Evolutionary conservation across 768 basidiomycete genomes (phyloP), one percentile per base, ranked within the genome.

Genomic region (Calvatia gigantea): DNA sequence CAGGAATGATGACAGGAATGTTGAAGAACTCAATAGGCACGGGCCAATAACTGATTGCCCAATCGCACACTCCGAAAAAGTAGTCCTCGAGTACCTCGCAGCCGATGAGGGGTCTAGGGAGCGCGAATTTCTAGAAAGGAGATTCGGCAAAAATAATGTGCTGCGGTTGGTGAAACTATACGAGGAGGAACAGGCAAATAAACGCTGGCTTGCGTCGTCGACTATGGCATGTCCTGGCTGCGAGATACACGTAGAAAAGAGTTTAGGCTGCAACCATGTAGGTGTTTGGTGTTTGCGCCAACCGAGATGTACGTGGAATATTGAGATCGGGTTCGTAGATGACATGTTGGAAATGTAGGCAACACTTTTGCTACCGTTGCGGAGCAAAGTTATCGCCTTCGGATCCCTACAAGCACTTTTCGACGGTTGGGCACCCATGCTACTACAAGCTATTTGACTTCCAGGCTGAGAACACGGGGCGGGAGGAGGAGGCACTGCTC

Each of bases 251-350:
- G 86, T 94, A 9, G 87, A 91, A 70, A 91, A 91, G 70, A 80
- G 76, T 15, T 61, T 78, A 57, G 93, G 93, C 1, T 95, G 94
- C 71, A 95, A 95, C 69, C 94, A 96, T 71, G 92, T 93, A 73
- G 58, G 86, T 73, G 57, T 21, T 51, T 41, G 43, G 47, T 37
- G 38, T 51, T 48, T n/a, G 56, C 63, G 31, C 25, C 35, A 45
- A 39, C 32, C 61, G 51, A 62, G 19, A 56, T 55, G 45, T 57
- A 51, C 7, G 39, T 58, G 11, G n/a, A 37, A n/a, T 12, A 50
- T 33, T 38, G 38, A 33, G 33, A 45, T 47, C n/a, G n/a, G n/a
- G n/a, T n/a, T 37, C 19, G 33, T 57, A 90, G 89, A 91, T 91
- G 89, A 87, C 81, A 6, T 92, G 87, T 62, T 70, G 74, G n/a